Conservation (phyloP, 2,329 filamentous ascomycete species). For the Aspergillus texensis region DNA sequence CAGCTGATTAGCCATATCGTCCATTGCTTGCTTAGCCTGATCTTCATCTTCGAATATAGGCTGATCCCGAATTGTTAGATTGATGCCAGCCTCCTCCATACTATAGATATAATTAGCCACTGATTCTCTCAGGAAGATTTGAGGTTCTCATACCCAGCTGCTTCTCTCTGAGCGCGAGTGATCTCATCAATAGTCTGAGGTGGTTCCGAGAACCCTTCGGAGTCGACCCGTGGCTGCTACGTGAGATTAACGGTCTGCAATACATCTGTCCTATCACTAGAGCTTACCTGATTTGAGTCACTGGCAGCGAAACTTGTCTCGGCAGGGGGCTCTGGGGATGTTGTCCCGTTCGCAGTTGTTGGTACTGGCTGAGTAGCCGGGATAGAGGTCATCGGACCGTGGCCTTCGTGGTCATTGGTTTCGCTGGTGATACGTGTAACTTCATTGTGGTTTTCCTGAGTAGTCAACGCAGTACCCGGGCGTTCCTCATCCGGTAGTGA, state of each 20-base stretch:
- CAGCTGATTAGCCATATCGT: slow-evolving; percentile 53
- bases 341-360: slow-evolving; percentile 32
- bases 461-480: slow-evolving; percentile 34
- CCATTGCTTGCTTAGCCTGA: slow-evolving; percentile 52
- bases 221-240: slow-evolving; percentile 36
- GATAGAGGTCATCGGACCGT: slow-evolving; percentile 22
- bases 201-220: slow-evolving; percentile 44
- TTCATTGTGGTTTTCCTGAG: slow-evolving; percentile 27
- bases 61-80: slow-evolving; percentile 52
- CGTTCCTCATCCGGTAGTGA: slow-evolving; percentile 32
- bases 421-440: slow-evolving; percentile 29
- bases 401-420: slow-evolving; percentile 27
- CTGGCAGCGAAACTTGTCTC: slow-evolving; percentile 23
- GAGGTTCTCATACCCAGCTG: slow-evolving; percentile 35
- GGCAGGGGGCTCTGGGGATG: slow-evolving; percentile 19
- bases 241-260: slow-evolving; percentile 16
- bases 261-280: background rate
- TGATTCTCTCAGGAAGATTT: background rate
- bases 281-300: slow-evolving; percentile 28
- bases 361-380: slow-evolving; percentile 24
- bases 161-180: slow-evolving; percentile 48
- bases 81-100: slow-evolving; percentile 47
- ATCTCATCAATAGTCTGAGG: slow-evolving; percentile 49
- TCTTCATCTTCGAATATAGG: slow-evolving; percentile 54
- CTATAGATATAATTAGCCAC: slow-evolving; percentile 30